A percentile compares a stretch with the other conserved stretches of the same genome.
These are phyloP conservation scores for Leccinum ochraceum DNA, from an alignment of 768 basidiomycete genomes.

Conservation along the genomic window DNA sequence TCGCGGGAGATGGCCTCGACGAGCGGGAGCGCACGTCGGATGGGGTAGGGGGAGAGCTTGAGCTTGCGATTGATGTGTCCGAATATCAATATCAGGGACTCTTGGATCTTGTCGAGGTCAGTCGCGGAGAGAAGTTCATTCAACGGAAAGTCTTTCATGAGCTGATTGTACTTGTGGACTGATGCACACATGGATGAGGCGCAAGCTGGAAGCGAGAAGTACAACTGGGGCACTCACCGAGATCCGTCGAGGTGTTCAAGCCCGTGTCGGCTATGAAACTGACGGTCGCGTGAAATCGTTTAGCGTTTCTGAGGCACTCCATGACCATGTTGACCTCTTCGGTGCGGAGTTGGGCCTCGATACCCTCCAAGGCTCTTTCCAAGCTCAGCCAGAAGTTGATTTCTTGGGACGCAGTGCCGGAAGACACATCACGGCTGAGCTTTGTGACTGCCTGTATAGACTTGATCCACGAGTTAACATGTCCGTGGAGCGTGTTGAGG, in stretches of 20 bases:
- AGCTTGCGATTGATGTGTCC: slow-evolving; percentile 95
- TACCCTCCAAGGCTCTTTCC: slow-evolving; percentile 90
- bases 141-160: slow-evolving; percentile 99
- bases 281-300: slow-evolving; percentile 95
- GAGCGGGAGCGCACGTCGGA: slow-evolving; percentile 91
- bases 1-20: slow-evolving; percentile 98
- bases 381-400: slow-evolving; percentile 99
- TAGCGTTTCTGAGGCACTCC: slow-evolving; percentile 93
- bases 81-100: slow-evolving; percentile 85
- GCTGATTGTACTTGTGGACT: slow-evolving; percentile 97
- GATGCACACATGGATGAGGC: slow-evolving; percentile 1
- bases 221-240: slow-evolving; percentile 49
- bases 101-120: slow-evolving; percentile 93
- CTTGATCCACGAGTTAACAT: slow-evolving; percentile 98
- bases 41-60: slow-evolving; percentile 94
- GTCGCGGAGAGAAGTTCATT: slow-evolving; percentile 97
- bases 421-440: slow-evolving; percentile 88
- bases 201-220: not conserved
- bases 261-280: slow-evolving; percentile 98
- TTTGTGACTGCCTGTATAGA: slow-evolving; percentile 96
- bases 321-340: slow-evolving; percentile 93
- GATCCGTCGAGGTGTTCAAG: slow-evolving; percentile 88
- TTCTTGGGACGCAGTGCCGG: slow-evolving; percentile 96
- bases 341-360: slow-evolving; percentile 87
- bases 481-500: slow-evolving; percentile 88